A percentile compares a stretch with the other conserved stretches of the same genome.
Conservation (phyloP, 225 moss, liverwort and hornwort genomes). For the Anthoceros angustus region DNA sequence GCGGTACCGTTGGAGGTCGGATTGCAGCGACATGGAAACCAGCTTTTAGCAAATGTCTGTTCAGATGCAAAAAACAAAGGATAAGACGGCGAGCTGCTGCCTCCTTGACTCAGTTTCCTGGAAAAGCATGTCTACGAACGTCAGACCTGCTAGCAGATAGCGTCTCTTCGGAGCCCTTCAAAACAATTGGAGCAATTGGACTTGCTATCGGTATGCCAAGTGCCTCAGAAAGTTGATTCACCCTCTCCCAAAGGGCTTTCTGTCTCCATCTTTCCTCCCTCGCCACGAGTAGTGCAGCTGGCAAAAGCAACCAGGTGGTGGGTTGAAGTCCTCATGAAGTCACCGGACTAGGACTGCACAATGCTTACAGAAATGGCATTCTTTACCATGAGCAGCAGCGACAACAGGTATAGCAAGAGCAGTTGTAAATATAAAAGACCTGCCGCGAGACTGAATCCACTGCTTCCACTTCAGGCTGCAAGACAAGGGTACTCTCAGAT, state of each 20-base stretch:
- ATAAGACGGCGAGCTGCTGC: background rate
- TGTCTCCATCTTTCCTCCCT: constrained; percentile 72
- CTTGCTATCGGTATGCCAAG: constrained; percentile 61
- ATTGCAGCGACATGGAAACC: constrained; percentile 96
- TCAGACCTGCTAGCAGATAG: constrained; percentile 72
- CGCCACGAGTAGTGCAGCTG: constrained; percentile 83
- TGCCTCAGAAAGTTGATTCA: constrained; percentile 60
- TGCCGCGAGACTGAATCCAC: constrained; percentile 94
- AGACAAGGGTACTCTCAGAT: background rate
- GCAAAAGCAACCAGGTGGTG: background rate
- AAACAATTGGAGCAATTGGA: constrained; percentile 79
- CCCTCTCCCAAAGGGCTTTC: constrained; percentile 64
- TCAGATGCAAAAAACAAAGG: constrained; percentile 5
- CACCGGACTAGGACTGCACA: background rate
- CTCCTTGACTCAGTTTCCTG: constrained; percentile 8
- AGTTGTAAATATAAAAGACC: constrained; percentile 92
- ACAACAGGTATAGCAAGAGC: constrained; percentile 88
- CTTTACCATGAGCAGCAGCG: constrained; percentile 80
- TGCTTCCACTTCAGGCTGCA: constrained; percentile 90
- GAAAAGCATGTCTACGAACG: background rate
- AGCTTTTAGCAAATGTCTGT: constrained; percentile 59
- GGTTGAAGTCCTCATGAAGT: background rate
- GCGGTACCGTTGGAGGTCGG: constrained; percentile 79
- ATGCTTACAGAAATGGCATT: constrained; percentile 7
- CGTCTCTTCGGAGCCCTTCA: constrained; percentile 67